phyloP scores from a whole-genome alignment of 768 basidiomycete genomes.

The Multifurca ochricompacta region DNA sequence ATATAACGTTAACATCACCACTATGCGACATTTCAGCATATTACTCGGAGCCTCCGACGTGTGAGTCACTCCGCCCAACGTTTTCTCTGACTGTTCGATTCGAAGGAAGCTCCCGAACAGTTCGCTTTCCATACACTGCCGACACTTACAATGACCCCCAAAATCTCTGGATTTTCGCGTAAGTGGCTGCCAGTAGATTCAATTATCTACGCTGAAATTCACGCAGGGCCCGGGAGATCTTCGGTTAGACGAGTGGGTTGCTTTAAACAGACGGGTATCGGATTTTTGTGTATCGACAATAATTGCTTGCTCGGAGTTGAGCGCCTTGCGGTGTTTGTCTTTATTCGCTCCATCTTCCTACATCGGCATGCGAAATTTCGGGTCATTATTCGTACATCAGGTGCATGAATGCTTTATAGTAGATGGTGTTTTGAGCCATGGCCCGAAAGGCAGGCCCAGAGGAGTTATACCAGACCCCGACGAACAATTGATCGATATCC shows the following conservation, averaged over 20 bases:
- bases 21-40: constrained; percentile 7
- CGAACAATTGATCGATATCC: background rate
- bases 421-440: background rate
- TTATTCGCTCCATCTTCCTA: background rate
- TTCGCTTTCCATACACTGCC: constrained; percentile 52
- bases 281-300: background rate
- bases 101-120: constrained; percentile 26
- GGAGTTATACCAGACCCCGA: background rate
- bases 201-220: background rate
- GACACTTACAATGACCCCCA: constrained; percentile 61
- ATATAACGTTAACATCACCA: background rate
- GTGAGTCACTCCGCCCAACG: constrained; percentile 5
- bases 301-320: background rate
- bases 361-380: background rate
- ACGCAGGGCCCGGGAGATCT: constrained; percentile 14
- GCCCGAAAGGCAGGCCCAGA: background rate
- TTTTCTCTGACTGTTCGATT: background rate
- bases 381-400: background rate
- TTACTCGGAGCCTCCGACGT: constrained; percentile 10
- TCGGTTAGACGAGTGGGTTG: constrained; percentile 7
- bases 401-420: background rate
- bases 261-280: background rate
- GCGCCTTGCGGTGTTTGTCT: background rate
- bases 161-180: constrained; percentile 53
- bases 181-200: constrained; percentile 14